These are phyloP conservation scores for Ustilago trichophora DNA, from an alignment of 1,284 basidiomycete genomes.

Conservation along the genomic window DNA sequence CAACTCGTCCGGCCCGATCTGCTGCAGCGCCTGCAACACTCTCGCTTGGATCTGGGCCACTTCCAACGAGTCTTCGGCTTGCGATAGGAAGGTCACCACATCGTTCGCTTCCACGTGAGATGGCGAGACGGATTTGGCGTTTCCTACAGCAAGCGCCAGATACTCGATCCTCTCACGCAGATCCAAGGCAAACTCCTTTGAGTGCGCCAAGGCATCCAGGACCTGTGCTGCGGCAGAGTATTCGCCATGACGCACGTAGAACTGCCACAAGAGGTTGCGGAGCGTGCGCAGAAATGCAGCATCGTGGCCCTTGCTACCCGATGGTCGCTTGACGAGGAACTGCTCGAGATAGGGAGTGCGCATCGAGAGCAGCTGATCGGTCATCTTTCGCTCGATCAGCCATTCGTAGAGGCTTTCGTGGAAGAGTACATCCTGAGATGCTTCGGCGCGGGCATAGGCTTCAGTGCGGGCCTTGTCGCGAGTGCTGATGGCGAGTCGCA, in stretches of 20 bases:
- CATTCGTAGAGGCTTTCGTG: conserved; percentile 94
- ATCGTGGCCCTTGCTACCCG: conserved; percentile 67
- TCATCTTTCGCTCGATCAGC: conserved; percentile 80
- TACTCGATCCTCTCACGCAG: conserved; percentile 63
- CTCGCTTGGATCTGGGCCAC: conserved; percentile 96
- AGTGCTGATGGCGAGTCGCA: conserved; percentile 42
- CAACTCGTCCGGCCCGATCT: conserved; percentile 46
- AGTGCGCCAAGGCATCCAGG: conserved; percentile 83
- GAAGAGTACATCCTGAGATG: conserved; percentile 88
- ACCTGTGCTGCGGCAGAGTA: conserved; percentile 91
- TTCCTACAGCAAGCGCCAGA: conserved; percentile 80
- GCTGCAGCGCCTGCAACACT: conserved; percentile 68
- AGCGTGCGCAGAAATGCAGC: conserved; percentile 66
- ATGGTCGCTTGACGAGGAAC: conserved; percentile 84
- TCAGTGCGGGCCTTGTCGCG: conserved; percentile 60
- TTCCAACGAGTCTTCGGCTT: conserved; percentile 94
- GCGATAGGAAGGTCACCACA: conserved; percentile 90
- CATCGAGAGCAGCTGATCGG: conserved; percentile 79
- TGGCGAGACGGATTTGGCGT: conserved; percentile 75
- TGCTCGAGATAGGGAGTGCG: conserved; percentile 83
- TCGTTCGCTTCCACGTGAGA: conserved; percentile 73
- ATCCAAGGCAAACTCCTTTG: conserved; percentile 73
- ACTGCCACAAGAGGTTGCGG: conserved; percentile 93
- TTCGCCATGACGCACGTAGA: conserved; percentile 74
- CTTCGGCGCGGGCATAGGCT: conserved; percentile 72